phyloP scores from a whole-genome alignment of 306 rosid species.

The Ormosia semicastrata region DNA sequence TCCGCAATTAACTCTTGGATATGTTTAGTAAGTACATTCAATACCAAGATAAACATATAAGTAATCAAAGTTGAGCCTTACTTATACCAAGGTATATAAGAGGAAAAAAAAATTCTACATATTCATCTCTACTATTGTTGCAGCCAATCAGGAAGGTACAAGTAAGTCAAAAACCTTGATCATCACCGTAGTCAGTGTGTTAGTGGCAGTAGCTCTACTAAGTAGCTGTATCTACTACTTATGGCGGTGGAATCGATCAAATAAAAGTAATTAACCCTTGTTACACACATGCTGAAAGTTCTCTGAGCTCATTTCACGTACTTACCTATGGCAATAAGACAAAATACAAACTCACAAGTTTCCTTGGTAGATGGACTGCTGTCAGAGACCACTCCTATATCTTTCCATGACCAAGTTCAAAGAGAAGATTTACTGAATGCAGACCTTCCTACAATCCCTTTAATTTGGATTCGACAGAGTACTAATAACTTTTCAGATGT shows the following conservation, averaged over 20 bases:
- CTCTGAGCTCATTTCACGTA: not conserved
- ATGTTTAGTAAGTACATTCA: too few relatives aligned
- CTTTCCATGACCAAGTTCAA: not conserved
- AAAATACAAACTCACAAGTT: not conserved
- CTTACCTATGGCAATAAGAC: not conserved
- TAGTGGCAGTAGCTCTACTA: constrained; percentile 27
- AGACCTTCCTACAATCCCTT: constrained; percentile 26
- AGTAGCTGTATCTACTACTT: constrained; percentile 10
- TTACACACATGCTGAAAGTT: not conserved
- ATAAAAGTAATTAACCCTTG: constrained; percentile 8
- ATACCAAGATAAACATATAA: too few relatives aligned
- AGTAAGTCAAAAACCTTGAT: constrained; percentile 16
- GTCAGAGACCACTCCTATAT: not conserved
- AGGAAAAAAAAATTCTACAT: not conserved
- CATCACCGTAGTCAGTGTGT: constrained; percentile 9
- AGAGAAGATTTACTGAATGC: constrained; percentile 5
- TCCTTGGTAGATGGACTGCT: not conserved
- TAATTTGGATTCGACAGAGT: constrained; percentile 18
- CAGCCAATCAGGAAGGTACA: constrained; percentile 2
- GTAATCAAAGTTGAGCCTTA: too few relatives aligned
- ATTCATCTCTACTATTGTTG: not conserved
- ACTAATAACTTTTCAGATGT: constrained; percentile 45
- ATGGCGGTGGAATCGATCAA: not conserved
- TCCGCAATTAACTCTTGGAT: too few relatives aligned
- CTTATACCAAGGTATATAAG: too few relatives aligned